Base-by-base conservation (phyloP, 1,139 yeast genomes). In the Candida mesenterica region DNA sequence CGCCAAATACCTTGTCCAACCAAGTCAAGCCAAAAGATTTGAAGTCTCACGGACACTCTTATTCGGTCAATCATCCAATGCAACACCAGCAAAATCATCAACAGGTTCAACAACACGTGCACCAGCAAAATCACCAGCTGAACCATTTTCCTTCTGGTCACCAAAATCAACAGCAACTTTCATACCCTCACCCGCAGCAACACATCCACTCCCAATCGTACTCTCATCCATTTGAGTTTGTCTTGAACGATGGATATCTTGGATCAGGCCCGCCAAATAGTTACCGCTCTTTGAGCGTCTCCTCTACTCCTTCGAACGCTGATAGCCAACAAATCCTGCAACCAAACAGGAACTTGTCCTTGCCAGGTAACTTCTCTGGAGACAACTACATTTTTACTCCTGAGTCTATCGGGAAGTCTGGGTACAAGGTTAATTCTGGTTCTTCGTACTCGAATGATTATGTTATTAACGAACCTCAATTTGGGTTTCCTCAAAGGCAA, bases 381-480 rank as follows among this genome's bases (percentile, higher is more conserved):
- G 36, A 34, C 28, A 28, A 30, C 33, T 39, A 39, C 38, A 31
- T 33, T 27, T 27, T 35, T 7, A 31, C 34, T 19, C 36, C 31
- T 10, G 33, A 36, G 13, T 34, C 32, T 5, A 4, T 32, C 9
- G 28, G 19, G 27, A 15, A 24, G n/a, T 10, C 9, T 19, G 23
- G 23, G 10, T 7, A 19, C 10, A 19, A 19, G 28, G 13, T n/a
- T 9, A n/a, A 25, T 25, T 14, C 23, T 15, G 30, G 24, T n/a
- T 26, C 28, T 8, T 17, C 16, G 7, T 12, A 15, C 12, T 25
- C 15, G 30, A 10, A 12, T 15, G 48, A 44, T 36, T 44, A 23
- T 32, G 34, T 41, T 35, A 27, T 44, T 24, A 44, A 43, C 20
- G 48, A 44, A 16, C 37, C 39, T 22, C 42, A 44, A n/a, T 44